A percentile compares a stretch with the other conserved stretches of the same genome.
Evolutionary conservation across 305 asterid genomes (phyloP).

Genomic region (Fraxinus platypoda): DNA sequence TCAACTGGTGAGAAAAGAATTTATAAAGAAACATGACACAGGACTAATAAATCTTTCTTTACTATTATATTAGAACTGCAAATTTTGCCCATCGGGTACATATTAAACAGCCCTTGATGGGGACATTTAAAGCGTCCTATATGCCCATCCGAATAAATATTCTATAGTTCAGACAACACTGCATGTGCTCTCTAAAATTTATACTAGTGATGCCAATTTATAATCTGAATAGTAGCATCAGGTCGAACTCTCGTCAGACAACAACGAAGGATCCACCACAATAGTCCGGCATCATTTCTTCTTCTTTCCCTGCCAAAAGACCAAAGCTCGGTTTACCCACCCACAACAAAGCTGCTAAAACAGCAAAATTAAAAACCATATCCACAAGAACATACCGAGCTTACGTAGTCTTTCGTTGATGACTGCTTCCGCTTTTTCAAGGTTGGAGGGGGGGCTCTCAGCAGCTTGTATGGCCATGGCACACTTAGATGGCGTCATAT

Average conservation of each 20-base stretch:
- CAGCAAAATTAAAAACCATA: neutral
- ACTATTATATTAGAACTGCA: neutral
- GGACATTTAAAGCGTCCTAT: neutral
- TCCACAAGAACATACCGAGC: conserved; percentile 49
- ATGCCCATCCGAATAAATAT: neutral
- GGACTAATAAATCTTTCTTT: neutral
- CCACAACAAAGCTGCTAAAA: neutral
- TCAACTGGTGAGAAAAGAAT: neutral
- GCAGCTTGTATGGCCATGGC: conserved; percentile 64
- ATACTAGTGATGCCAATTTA: neutral
- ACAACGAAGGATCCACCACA: neutral
- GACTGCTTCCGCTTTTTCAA: conserved; percentile 71
- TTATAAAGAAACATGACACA: neutral
- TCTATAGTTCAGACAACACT: neutral
- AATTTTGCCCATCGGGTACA: neutral
- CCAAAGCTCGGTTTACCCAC: neutral
- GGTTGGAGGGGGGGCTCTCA: conserved; percentile 68
- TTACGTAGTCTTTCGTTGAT: conserved; percentile 71
- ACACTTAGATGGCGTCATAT: conserved; percentile 70
- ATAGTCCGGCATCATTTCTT: conserved; percentile 40
- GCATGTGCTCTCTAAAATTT: neutral
- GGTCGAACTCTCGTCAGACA: no score
- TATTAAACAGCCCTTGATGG: neutral
- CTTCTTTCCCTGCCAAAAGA: conserved; percentile 65
- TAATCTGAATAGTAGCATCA: neutral